A percentile compares a stretch with the other conserved stretches of the same genome.
Evolutionary conservation across 2,329 filamentous ascomycete genomes (phyloP).

Genomic region (Fusarium lateritium): DNA sequence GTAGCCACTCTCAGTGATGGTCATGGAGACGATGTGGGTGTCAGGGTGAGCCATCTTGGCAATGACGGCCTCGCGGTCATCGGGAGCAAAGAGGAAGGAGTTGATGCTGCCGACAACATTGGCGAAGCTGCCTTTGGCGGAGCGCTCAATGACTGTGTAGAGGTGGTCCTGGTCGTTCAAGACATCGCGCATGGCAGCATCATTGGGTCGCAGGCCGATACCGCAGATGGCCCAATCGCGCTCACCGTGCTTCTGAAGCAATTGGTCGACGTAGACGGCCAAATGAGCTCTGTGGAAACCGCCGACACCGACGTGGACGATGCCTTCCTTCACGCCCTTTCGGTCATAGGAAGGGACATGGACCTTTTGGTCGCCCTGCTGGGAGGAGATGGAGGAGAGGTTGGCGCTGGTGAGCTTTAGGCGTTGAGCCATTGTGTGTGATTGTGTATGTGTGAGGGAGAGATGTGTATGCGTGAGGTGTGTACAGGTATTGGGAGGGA

Average conservation of each 20-base stretch:
- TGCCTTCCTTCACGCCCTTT: conserved; percentile 64
- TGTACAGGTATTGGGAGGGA: neutral
- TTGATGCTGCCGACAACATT: conserved; percentile 67
- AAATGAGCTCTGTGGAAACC: conserved; percentile 69
- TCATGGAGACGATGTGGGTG: conserved; percentile 68
- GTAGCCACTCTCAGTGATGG: conserved; percentile 70
- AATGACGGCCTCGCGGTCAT: conserved; percentile 66
- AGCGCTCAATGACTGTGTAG: conserved; percentile 70
- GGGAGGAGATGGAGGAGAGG: conserved; percentile 42
- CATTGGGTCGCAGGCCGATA: conserved; percentile 65
- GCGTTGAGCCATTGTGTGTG: conserved; percentile 33
- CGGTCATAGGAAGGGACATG: conserved; percentile 61
- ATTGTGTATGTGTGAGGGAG: neutral
- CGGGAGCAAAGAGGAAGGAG: conserved; percentile 66
- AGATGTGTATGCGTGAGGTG: neutral
- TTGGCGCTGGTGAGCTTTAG: conserved; percentile 50
- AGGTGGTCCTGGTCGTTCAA: conserved; percentile 64
- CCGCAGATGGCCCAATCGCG: conserved; percentile 67
- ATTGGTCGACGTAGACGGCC: conserved; percentile 65
- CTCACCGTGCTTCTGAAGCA: conserved; percentile 62
- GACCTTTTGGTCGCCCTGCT: conserved; percentile 42
- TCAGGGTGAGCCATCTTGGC: conserved; percentile 69
- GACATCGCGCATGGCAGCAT: conserved; percentile 66
- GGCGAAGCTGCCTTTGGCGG: conserved; percentile 63
- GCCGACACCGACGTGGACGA: conserved; percentile 68